phyloP scores from a whole-genome alignment of 129 eudicot species.

The Dittrichia graveolens region DNA sequence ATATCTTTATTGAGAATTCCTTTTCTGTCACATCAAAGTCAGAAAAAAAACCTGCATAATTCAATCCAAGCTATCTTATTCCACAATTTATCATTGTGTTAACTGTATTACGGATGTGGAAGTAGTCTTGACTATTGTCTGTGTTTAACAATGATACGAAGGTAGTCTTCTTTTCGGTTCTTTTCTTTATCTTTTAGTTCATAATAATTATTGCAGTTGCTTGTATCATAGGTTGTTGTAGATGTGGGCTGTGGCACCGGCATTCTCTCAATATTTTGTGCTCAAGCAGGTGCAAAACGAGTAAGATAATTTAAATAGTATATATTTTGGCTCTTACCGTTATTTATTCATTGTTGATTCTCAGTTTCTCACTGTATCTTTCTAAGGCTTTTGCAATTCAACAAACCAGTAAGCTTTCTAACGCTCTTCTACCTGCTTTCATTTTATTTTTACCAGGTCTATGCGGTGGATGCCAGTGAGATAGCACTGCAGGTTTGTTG shows the following conservation, averaged over 20 bases:
- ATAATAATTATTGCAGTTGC: conserved; percentile 18
- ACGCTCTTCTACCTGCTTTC: neutral
- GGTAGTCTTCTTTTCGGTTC: neutral
- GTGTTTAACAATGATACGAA: conserved; percentile 18
- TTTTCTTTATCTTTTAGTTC: neutral
- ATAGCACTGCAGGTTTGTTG: conserved; percentile 83
- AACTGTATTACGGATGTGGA: conserved; percentile 16
- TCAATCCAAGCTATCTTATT: neutral
- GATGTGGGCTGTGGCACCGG: conserved; percentile 99
- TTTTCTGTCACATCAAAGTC: neutral
- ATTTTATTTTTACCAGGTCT: conserved; percentile 60
- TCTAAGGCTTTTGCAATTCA: conserved; percentile 15
- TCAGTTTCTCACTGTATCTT: too few species aligned
- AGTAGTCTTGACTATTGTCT: neutral
- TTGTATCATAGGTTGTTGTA: conserved; percentile 75
- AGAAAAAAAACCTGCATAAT: neutral
- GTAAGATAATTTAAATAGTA: conserved; percentile 44
- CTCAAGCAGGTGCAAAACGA: conserved; percentile 97
- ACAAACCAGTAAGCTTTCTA: too few species aligned
- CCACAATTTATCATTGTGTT: neutral
- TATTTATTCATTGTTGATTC: too few species aligned
- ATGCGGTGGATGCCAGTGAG: conserved; percentile 99
- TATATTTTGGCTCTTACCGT: too few species aligned
- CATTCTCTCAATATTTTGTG: conserved; percentile 96
- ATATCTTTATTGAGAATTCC: neutral